These are phyloP conservation scores for Peronospora destructor DNA, from an alignment of 352 stramenopile genomes.

Conservation along the genomic window DNA sequence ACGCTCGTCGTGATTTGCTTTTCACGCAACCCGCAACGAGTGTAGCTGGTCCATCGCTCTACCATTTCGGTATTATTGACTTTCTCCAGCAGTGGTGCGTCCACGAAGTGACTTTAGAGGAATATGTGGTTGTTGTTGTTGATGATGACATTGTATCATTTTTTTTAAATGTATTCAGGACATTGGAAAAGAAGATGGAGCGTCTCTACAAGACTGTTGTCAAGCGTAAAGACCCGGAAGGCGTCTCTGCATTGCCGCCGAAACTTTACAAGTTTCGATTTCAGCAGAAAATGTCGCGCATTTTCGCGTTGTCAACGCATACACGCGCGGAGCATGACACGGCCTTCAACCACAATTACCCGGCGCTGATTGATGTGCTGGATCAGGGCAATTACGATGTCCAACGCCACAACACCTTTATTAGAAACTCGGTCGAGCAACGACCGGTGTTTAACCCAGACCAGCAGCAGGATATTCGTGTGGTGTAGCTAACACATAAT, in stretches of 20 bases:
- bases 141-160: not conserved
- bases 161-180: slow-evolving; percentile 34
- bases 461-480: slow-evolving; percentile 37
- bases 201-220: slow-evolving; percentile 87
- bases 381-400: slow-evolving; percentile 67
- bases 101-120: no score
- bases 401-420: slow-evolving; percentile 45
- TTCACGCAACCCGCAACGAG: slow-evolving; percentile 81
- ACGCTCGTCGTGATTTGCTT: slow-evolving; percentile 48
- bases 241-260: slow-evolving; percentile 79
- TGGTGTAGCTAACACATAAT: slow-evolving; percentile 21
- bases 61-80: slow-evolving; percentile 90
- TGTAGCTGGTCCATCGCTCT: slow-evolving; percentile 80
- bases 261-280: slow-evolving; percentile 90
- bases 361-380: slow-evolving; percentile 72
- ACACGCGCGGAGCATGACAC: slow-evolving; percentile 53
- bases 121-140: not conserved
- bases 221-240: slow-evolving; percentile 83
- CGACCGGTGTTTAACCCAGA: slow-evolving; percentile 42
- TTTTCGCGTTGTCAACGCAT: slow-evolving; percentile 72
- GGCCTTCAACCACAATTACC: slow-evolving; percentile 67
- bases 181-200: slow-evolving; percentile 87
- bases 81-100: slow-evolving; percentile 87
- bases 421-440: slow-evolving; percentile 44
- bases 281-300: slow-evolving; percentile 86